Evolutionary conservation across 257 asterid species (phyloP).

Genomic region (Jacaranda copaia): DNA sequence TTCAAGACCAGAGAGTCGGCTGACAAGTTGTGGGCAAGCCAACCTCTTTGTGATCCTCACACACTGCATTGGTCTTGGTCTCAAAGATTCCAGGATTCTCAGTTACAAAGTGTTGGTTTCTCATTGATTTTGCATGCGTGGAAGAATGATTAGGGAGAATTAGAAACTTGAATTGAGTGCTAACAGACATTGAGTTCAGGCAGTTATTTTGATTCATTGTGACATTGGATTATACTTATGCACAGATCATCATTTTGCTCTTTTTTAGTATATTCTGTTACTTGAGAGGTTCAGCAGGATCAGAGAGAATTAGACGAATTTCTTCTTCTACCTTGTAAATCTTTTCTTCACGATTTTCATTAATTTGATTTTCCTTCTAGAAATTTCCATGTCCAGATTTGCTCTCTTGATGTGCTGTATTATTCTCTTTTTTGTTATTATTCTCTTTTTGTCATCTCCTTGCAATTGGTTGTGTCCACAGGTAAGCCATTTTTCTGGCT

Average conservation of each 20-base stretch:
- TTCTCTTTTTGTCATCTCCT: neutral
- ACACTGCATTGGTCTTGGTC: constrained; percentile 42
- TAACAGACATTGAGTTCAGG: constrained; percentile 29
- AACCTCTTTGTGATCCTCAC: constrained; percentile 34
- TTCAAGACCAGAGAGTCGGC: constrained; percentile 44
- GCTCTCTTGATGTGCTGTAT: neutral
- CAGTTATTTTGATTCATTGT: constrained; percentile 19
- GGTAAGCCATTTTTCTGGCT: neutral
- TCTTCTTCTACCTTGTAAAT: constrained; percentile 31
- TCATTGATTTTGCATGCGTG: constrained; percentile 51
- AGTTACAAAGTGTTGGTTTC: constrained; percentile 41
- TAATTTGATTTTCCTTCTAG: constrained; percentile 22
- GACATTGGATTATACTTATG: constrained; percentile 38
- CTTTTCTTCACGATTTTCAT: constrained; percentile 25
- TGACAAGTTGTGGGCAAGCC: constrained; percentile 44
- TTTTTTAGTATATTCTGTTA: constrained; percentile 29
- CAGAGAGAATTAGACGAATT: constrained; percentile 17
- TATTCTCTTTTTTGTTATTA: too few species aligned
- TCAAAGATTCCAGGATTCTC: constrained; percentile 40
- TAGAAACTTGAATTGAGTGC: constrained; percentile 31
- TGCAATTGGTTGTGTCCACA: neutral
- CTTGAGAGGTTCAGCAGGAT: constrained; percentile 20
- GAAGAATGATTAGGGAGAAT: constrained; percentile 46
- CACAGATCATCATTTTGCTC: constrained; percentile 27
- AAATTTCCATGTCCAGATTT: constrained; percentile 25